Evolutionary conservation across 169 alveolate genomes (phyloP), one percentile per base, ranked within the genome.

Genomic region (Plasmodium gallinaceum): DNA sequence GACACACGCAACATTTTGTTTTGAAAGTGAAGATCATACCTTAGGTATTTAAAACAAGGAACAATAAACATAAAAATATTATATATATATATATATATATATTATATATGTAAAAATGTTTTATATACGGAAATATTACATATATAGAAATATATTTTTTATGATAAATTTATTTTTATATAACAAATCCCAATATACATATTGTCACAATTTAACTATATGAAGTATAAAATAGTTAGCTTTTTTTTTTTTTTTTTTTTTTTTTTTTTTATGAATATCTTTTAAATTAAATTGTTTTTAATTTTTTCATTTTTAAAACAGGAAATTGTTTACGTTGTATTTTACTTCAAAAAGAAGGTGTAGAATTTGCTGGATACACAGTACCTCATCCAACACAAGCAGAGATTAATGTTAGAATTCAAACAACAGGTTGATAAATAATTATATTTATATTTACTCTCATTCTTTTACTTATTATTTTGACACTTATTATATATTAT

Each of bases 301-400:
- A 12, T 43, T 10, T 46, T 14, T 14, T n/a, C 45, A 42, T 45
- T 6, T 42, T 24, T 6, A 48, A 69, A 51, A 52, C 42, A 87
- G 92, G 97, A 42, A 95, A 95, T 52, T 74, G 95, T 10, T 43
- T 95, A 60, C 92, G 97, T 39, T 74, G 96, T 32, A 69, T 95
- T 65, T 90, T 95, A 58, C 90, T 95, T 5, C 93, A 94, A 76
- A 90, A 93, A 54, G 88, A 95, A 45, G 96, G 93, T 48, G 96
- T 95, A 18, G 95, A 93, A 69, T 95, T 95, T 65, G 97, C 97
- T 7, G 97, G 97, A 42, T 95, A 95, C 58, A 93, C 97, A 22
- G 96, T 95, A 6, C 97, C 97, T 54, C 97, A 95, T 73, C 97
- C 97, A 26, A 95, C 95, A 61, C 95, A 93, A 71, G 92, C 95